Percentiles rank a stretch among this genome's conserved stretches.
phyloP scores from a whole-genome alignment of 1,284 basidiomycete genomes.

The Earliella scabrosa region DNA sequence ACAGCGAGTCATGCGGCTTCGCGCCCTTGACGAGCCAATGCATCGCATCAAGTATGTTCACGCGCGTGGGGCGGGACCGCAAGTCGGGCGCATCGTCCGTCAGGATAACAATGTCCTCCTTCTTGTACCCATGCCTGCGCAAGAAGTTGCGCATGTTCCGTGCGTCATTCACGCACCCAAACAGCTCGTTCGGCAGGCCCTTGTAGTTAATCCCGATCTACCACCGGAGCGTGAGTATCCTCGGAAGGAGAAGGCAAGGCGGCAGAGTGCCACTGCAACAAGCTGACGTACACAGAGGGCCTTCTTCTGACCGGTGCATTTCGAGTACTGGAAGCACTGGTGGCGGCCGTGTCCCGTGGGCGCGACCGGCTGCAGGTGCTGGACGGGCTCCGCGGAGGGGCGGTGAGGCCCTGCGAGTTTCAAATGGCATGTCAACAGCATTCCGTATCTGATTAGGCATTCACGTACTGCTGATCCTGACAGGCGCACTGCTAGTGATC shows the following conservation, averaged over 20 bases:
- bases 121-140: conserved; percentile 73
- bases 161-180: conserved; percentile 91
- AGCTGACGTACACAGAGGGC: conserved; percentile 68
- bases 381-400: conserved; percentile 8
- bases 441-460: too few relatives aligned
- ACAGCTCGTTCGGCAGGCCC: conserved; percentile 63
- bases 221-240: conserved; percentile 1
- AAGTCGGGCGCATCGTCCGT: conserved; percentile 76
- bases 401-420: conserved; percentile 6
- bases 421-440: background rate
- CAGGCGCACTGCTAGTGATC: conserved; percentile 9
- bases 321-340: conserved; percentile 79
- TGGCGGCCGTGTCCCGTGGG: conserved; percentile 36
- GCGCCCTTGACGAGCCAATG: conserved; percentile 88
- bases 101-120: conserved; percentile 86
- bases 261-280: too few relatives aligned
- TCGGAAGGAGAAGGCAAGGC: too few relatives aligned
- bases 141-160: conserved; percentile 79
- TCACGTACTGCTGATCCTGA: conserved; percentile 3
- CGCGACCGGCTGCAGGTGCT: conserved; percentile 4
- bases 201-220: conserved; percentile 88
- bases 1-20: conserved; percentile 82
- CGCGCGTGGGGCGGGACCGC: conserved; percentile 70
- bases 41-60: conserved; percentile 88
- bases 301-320: conserved; percentile 82